Conservation (phyloP, 1,284 basidiomycete genomes). For the Ustilago curta region DNA sequence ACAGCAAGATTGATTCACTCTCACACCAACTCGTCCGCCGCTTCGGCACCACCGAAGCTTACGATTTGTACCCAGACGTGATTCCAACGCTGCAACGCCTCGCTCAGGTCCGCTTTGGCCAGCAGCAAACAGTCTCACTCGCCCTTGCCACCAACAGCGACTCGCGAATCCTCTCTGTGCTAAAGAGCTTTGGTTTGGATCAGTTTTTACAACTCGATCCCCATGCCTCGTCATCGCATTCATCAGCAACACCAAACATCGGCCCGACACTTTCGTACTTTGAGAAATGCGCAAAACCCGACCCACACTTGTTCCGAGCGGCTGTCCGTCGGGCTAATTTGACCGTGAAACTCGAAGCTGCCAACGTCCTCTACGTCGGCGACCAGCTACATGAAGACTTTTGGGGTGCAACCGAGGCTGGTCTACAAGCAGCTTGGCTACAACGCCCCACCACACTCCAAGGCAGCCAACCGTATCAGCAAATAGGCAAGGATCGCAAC, state of each 20-base stretch:
- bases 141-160: constrained; percentile 56
- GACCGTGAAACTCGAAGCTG: not conserved
- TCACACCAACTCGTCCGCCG: constrained; percentile 32
- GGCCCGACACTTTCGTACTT: constrained; percentile 50
- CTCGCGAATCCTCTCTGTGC: constrained; percentile 39
- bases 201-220: constrained; percentile 37
- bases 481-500: constrained; percentile 3
- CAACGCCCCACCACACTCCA: constrained; percentile 21
- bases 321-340: constrained; percentile 26
- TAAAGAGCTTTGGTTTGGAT: constrained; percentile 39
- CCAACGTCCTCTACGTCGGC: constrained; percentile 51
- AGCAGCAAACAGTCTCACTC: constrained; percentile 9
- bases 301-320: constrained; percentile 43
- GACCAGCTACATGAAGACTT: constrained; percentile 58
- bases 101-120: not conserved
- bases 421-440: constrained; percentile 51
- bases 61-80: constrained; percentile 49
- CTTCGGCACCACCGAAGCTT: constrained; percentile 46
- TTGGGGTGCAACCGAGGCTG: constrained; percentile 47
- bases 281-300: constrained; percentile 46
- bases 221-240: not conserved
- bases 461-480: constrained; percentile 39
- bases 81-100: constrained; percentile 30
- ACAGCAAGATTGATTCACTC: constrained; percentile 10
- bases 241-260: not conserved